Base-by-base conservation (phyloP, 495 filamentous ascomycete species). In the Neurospora sublineolata region DNA sequence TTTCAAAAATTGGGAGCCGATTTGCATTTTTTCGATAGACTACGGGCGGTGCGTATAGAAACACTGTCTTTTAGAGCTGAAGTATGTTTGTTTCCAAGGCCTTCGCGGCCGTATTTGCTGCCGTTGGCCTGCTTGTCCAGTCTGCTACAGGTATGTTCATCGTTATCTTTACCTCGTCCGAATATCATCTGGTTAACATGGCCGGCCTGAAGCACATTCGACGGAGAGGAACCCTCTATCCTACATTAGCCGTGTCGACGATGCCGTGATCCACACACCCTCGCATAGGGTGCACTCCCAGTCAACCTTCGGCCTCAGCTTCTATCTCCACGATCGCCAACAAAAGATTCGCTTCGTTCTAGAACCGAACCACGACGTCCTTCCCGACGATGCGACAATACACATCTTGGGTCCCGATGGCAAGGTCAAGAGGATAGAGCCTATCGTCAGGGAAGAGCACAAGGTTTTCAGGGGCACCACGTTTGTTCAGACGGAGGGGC, bases 291-390 rank as follows among this genome's bases (percentile, higher is more conserved):
- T 97, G 38, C 89, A 94, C 77, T 89, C 92, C 27, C 84, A 91
- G 58, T 90, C 93, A 14, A 83, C 88, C 23, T 98, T 98, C 80
- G 91, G 95, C 76, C 80, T 98, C 73, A 88, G 87, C 37, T 97
- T 99, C 80, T 82, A 85, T 58, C 80, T 97, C 52, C 90, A 92
- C 75, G 83, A 87, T 73, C 84, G 86, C 52, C 80, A 84, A 71
- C 89, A 93, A 75, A 87, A 87, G 67, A 83, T 98, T 72, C 93
- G 92, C 74, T 87, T 99, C 60, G 85, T 87, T 68, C 87, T 98
- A 41, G 90, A 97, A 79, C 95, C 95, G 36, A 99, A 97, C 77
- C 89, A 97, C 81, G 93, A 97, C 80, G 91, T 98, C 69, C 83
- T 97, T 33, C 85, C 89, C 33, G 88, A 91, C 3, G 90, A 92